Base-by-base conservation (phyloP, 305 asterid species). In the Lippia alba region DNA sequence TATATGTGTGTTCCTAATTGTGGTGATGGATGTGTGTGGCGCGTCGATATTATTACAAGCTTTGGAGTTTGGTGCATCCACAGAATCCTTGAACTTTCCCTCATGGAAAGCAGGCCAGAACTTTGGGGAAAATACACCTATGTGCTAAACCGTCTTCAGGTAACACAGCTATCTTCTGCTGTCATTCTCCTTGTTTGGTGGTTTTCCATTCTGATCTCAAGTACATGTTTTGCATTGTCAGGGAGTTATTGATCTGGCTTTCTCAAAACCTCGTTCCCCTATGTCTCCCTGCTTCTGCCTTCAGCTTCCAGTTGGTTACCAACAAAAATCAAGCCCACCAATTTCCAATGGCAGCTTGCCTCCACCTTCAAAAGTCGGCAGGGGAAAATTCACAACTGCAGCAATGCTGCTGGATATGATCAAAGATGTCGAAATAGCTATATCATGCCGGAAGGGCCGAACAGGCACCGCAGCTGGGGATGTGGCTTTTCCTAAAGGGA, bases 61-160 rank as follows among this genome's bases (percentile, higher is more conserved):
- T 94, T 92, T 72, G 99, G 99, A 12, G 97, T 94, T 20, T 94
- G 99, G 99, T 87, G 97, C 83, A 92, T 94, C 76, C 99, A 86
- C 73, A 83, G 99, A 80, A 82, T 94, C 71, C 96, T 94, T 36
- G 98, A 89, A 68, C 96, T 92, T 63, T 94, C 96, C 44, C 92
- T 90, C 44, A 81, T 90, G 96, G 99, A 94, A 78, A 94, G 98
- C 80, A 68, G 99, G 75, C 99, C 99, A 0, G 98, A 94, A 77
- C 93, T 94, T 44, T 94, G 99, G 99, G 99, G 99, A 32, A 94
- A 90, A 74, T 94, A 94, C 75, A 94, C 99, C 32, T 92, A 74
- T 56, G 98, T 92, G 46, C 96, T 94, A 44, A 94, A 94, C 40
- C 97, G 96, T 33, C 98, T 94, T 70, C 99, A 94, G 98, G 99